Base-by-base conservation (phyloP, 768 basidiomycete species). In the Megacollybia marginata region DNA sequence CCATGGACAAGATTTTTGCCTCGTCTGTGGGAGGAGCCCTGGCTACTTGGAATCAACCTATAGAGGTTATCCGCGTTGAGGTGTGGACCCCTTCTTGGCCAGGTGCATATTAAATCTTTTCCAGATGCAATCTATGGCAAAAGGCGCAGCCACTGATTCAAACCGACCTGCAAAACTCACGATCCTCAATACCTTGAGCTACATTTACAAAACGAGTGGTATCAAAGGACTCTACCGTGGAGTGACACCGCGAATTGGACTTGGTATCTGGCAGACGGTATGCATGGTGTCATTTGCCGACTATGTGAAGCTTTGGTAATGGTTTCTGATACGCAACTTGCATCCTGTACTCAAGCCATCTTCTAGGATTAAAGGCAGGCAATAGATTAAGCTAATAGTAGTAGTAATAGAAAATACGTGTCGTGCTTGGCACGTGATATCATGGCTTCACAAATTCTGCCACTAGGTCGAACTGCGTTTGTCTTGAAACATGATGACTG, bases 281-380 rank as follows among this genome's bases (percentile, higher is more conserved):
- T 99, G 96, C 76, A 99, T 99, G 95, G 95, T 98, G 57, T 93
- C 91, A 18, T 86, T 97, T 55, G 93, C 94, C 16, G 94, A 97
- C 69, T 93, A 93, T 62, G 93, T 97, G 55, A 95, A 93, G 66
- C 75, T 71, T 50, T 92, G 90, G 87, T 86, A 54, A 33, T 76
- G 13, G 4, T 40, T 18, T 40, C 38, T 40, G 38, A 18, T 3
- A 40, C 38, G 16, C 8, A 8, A 18, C 18, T 28, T 28, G 23
- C 23, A 28, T 28, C 18, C 38, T 15, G 13, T 40, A 18, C 38
- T 40, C 38, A 40, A 15, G 18, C 38, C 18, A 15, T 40, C 18
- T 40, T 40, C 18, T 18, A 40, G 38, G 38, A 40, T 40, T 8
- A 40, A 40, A 40, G 38, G 38, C 18, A 40, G 38, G 18, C 38